Conservation (phyloP, 2,329 filamentous ascomycete genomes). For the Colletotrichum neosansevieriae region DNA sequence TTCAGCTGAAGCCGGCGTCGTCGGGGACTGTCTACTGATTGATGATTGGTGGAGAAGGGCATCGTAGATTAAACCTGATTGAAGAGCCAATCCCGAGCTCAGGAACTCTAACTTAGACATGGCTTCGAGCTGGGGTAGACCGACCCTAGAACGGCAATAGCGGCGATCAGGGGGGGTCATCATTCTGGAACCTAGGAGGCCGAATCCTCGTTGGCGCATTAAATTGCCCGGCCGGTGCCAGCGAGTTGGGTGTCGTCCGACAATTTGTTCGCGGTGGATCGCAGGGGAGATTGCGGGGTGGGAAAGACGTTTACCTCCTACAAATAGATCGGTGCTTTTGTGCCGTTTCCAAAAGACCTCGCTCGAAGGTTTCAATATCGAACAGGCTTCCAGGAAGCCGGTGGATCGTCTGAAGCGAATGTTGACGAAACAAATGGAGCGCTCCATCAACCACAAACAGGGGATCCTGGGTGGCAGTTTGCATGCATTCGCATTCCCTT, state of each 20-base stretch:
- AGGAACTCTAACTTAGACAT: constrained; percentile 11
- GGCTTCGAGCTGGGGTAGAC: neutral
- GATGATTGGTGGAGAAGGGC: constrained; percentile 27
- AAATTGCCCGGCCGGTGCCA: constrained; percentile 7
- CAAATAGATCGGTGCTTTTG: neutral
- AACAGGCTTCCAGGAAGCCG: neutral
- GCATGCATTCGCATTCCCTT: too few relatives aligned
- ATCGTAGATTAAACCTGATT: constrained; percentile 18
- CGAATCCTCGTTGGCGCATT: constrained; percentile 32
- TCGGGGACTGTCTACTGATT: neutral
- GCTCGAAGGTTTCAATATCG: too few relatives aligned
- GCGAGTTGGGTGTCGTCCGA: neutral
- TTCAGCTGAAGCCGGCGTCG: constrained; percentile 3
- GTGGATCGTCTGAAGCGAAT: constrained; percentile 20
- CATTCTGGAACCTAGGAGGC: neutral
- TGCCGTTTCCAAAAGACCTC: constrained; percentile 2
- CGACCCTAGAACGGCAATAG: neutral
- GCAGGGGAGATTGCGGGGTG: neutral
- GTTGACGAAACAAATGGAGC: neutral
- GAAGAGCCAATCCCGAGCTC: constrained; percentile 23
- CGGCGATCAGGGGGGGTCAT: constrained; percentile 14
- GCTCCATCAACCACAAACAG: neutral
- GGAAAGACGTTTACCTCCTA: neutral
- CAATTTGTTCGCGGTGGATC: neutral
- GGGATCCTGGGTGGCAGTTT: neutral